phyloP scores from a whole-genome alignment of 2,329 filamentous ascomycete genomes.

The Trichoderma lentiforme region DNA sequence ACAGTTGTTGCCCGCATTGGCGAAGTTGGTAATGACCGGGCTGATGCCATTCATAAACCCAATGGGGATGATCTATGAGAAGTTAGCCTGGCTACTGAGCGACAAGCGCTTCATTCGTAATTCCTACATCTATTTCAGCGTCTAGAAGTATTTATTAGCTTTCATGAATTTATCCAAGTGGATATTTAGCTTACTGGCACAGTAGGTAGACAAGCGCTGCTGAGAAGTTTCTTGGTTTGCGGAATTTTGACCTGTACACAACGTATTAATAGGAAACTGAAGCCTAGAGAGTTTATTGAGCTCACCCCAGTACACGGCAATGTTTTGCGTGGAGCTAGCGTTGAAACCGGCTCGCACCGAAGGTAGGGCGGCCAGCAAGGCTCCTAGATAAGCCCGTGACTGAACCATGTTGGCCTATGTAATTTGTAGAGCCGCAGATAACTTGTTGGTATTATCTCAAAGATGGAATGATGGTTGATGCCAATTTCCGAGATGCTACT shows the following conservation, averaged over 20 bases:
- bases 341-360: slow-evolving; percentile 42
- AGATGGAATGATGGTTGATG: background rate
- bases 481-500: background rate
- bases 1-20: slow-evolving; percentile 60
- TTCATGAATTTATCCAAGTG: background rate
- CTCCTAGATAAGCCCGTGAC: slow-evolving; percentile 20
- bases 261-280: background rate
- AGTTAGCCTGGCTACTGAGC: background rate
- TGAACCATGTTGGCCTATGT: background rate
- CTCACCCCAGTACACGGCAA: slow-evolving; percentile 66
- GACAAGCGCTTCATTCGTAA: background rate
- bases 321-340: slow-evolving; percentile 46
- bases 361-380: slow-evolving; percentile 29
- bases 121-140: background rate
- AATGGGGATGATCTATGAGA: slow-evolving; percentile 50
- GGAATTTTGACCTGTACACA: background rate
- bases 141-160: background rate
- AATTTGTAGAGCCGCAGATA: background rate
- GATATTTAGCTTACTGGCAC: background rate
- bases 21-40: slow-evolving; percentile 58
- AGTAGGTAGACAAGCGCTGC: background rate
- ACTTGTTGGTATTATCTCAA: background rate
- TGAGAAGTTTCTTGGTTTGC: background rate
- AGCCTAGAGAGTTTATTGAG: background rate
- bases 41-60: slow-evolving; percentile 60